Percentiles rank a stretch among this genome's conserved stretches.
Evolutionary conservation across 768 basidiomycete genomes (phyloP).

Genomic region (Trametes meyenii): DNA sequence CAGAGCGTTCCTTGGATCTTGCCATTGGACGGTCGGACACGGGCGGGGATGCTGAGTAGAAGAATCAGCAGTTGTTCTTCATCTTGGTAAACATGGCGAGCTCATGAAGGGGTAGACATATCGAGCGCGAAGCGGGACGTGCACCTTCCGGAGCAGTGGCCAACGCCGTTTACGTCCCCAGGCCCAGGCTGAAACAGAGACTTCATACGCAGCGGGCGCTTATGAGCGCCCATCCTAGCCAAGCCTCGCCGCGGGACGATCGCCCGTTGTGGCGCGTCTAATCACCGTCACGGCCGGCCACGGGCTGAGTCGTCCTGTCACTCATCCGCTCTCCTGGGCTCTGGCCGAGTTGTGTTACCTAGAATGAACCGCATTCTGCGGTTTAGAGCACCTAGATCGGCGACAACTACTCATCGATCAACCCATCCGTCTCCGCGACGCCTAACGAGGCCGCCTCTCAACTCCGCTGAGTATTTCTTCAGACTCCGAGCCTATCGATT

Average conservation of each 20-base stretch:
- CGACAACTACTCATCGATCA: constrained; percentile 4
- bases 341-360: background rate
- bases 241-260: too few species aligned
- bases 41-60: background rate
- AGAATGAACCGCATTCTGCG: background rate
- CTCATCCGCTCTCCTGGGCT: background rate
- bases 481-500: constrained; percentile 11
- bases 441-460: background rate
- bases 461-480: constrained; percentile 3
- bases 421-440: background rate
- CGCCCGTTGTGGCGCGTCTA: background rate
- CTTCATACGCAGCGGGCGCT: too few species aligned
- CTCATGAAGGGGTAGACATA: too few species aligned
- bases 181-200: too few species aligned
- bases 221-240: too few species aligned
- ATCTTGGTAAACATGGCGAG: too few species aligned
- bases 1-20: background rate
- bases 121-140: too few species aligned
- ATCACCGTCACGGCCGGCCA: background rate
- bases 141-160: too few species aligned
- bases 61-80: background rate
- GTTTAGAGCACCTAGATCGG: background rate
- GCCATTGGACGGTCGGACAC: background rate
- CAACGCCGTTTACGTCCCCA: too few species aligned
- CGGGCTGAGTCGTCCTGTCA: background rate